Evolutionary conservation across 257 asterid genomes (phyloP), one percentile per base, ranked within the genome.

Genomic region (Misopates orontium): DNA sequence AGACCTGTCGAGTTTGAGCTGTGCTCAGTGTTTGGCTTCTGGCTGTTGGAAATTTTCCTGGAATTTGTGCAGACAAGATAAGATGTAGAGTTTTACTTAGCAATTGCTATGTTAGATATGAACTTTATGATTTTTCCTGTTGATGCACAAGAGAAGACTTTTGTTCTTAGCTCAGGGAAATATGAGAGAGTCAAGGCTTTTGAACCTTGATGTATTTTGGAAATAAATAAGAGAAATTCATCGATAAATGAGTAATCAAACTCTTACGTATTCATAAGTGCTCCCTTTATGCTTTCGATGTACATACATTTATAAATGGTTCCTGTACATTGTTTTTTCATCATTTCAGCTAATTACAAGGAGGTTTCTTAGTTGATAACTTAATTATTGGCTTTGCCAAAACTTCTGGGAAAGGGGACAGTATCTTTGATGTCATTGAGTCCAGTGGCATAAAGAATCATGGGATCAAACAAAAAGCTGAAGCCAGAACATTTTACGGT

Each of bases 371-470:
- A 20, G 7, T 19, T 6, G 9, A 17, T 53, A 13, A 12, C 63
- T 76, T 65, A 92, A 64, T 83, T 85, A 58, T 70, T 74, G 56
- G 79, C 82, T 67, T 75, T 82, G 75, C 97, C 87, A 14, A 48
- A 69, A 66, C 95, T 90, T 75, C 95, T 79, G 42, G 96, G 95
- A 64, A 89, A 93, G 16, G 99, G 94, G 40, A 84, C 87, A 5
- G 80, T 95, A 56, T 93, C 99, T 80, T 86, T 83, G 60, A 80
- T 78, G 81, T 93, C 95, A 51, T 83, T 84, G 67, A 93, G 93
- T 50, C 96, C 99, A 10, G 96, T 86, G 39, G 96, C 89, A 51
- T 68, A 87, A 32, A 90, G 95, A 66, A 90, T 80, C 70, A 90
- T 75, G 0, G 84, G 78, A 65, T 93, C 96, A 15, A 93, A 77